Percentiles rank a stretch among this genome's conserved stretches.
Conservation (phyloP, 805 yeast genomes). For the Wickerhamiella hasegawae region DNA sequence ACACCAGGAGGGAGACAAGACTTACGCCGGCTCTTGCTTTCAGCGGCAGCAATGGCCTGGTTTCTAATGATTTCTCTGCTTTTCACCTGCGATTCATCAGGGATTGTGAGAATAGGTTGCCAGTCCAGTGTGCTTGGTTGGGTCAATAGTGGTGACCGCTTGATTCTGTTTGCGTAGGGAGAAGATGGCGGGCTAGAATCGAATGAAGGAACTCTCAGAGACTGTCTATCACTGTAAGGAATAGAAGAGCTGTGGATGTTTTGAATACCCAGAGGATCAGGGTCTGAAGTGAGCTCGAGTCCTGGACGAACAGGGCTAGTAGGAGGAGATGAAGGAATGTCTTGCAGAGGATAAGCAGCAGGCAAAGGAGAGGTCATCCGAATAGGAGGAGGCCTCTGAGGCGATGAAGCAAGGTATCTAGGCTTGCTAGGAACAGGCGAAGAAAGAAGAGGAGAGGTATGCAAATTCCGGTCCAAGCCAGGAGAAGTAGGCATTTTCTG, state of each 20-base stretch:
- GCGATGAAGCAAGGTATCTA: background rate
- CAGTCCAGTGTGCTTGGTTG: constrained; percentile 24
- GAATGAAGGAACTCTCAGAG: background rate
- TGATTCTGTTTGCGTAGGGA: background rate
- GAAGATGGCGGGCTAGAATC: background rate
- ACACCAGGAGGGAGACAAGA: constrained; percentile 81
- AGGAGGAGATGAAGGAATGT: constrained; percentile 15
- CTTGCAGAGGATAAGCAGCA: background rate
- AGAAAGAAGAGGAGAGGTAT: background rate
- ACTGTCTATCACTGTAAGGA: background rate
- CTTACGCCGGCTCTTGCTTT: constrained; percentile 24
- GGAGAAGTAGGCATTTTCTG: background rate
- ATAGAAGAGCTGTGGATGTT: background rate
- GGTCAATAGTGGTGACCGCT: constrained; percentile 4
- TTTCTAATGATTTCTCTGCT: constrained; percentile 20
- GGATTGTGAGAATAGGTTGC: constrained; percentile 24
- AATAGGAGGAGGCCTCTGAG: background rate
- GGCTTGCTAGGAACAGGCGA: background rate
- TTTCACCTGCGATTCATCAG: constrained; percentile 19
- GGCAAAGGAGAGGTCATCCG: too few species aligned
- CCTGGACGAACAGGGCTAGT: constrained; percentile 9
- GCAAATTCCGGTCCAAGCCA: background rate
- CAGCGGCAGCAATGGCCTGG: constrained; percentile 16
- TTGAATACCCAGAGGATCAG: constrained; percentile 11
- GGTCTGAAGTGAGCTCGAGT: constrained; percentile 1